Percentiles rank a stretch among this genome's conserved stretches.
Evolutionary conservation across 163 green algal genomes (phyloP).

Genomic region (Scenedesmus sp.): DNA sequence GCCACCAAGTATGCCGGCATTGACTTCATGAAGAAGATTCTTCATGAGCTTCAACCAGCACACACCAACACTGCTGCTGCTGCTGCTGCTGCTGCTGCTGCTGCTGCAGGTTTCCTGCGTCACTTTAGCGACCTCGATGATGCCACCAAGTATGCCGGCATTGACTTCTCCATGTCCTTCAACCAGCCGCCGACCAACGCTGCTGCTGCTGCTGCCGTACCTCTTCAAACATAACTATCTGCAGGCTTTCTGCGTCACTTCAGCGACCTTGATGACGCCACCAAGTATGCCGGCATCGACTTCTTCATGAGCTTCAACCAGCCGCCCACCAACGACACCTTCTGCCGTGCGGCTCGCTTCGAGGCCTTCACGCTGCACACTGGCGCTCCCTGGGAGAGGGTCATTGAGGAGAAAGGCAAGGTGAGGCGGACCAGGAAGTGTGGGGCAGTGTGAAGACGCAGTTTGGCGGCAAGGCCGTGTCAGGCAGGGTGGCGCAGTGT

Average conservation of each 20-base stretch:
- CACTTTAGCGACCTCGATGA: conserved; percentile 66
- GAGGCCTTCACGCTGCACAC: conserved; percentile 62
- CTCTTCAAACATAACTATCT: neutral
- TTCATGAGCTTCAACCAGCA: conserved; percentile 37
- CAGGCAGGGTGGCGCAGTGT: neutral
- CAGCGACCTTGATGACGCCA: conserved; percentile 62
- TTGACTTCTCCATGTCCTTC: neutral
- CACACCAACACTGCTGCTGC: too few relatives aligned
- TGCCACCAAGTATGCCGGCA: conserved; percentile 62
- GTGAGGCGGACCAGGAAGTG: neutral
- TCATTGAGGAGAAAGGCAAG: conserved; percentile 50
- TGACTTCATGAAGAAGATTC: conserved; percentile 57
- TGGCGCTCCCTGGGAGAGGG: conserved; percentile 53
- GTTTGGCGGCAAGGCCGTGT: neutral
- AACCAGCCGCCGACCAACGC: neutral
- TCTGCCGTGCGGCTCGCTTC: conserved; percentile 55
- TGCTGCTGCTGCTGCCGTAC: neutral
- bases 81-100: neutral
- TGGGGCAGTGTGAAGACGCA: neutral
- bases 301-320: conserved; percentile 65
- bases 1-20: conserved; percentile 68
- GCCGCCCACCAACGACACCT: conserved; percentile 65
- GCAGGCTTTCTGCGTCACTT: conserved; percentile 63
- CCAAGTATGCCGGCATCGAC: conserved; percentile 66
- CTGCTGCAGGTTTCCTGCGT: conserved; percentile 51